Percentiles rank a stretch among this genome's conserved stretches.
phyloP scores from a whole-genome alignment of 2,329 filamentous ascomycete genomes.

The Gliomastix tumulicola region DNA sequence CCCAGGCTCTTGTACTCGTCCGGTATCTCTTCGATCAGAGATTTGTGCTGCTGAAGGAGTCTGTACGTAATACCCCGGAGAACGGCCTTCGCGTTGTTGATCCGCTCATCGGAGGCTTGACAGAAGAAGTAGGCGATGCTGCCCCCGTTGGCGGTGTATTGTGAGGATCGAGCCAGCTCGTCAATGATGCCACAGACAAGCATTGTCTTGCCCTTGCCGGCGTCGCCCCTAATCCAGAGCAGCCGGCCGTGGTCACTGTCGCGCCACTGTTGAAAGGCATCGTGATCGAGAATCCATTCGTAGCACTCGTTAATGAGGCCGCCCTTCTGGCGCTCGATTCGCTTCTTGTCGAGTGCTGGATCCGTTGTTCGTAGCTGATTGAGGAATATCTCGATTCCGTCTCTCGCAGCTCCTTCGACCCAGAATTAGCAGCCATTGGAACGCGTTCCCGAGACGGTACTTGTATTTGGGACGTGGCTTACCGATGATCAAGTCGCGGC shows the following conservation, averaged over 20 bases:
- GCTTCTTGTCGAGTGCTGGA: slow-evolving; percentile 21
- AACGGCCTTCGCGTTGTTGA: slow-evolving; percentile 28
- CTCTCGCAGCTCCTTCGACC: no score
- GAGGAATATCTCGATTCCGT: no score
- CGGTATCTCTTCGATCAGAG: slow-evolving; percentile 3
- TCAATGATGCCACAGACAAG: slow-evolving; percentile 25
- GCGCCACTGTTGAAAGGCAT: slow-evolving; percentile 10
- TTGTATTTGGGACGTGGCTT: no score
- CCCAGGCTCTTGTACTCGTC: slow-evolving; percentile 2
- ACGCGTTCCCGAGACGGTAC: no score
- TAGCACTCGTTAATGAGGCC: slow-evolving; percentile 21
- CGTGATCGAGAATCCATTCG: slow-evolving; percentile 23
- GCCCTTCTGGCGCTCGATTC: slow-evolving; percentile 26
- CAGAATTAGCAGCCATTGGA: no score
- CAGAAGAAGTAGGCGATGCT: slow-evolving; percentile 31
- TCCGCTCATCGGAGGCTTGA: slow-evolving; percentile 25
- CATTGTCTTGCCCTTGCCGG: slow-evolving; percentile 38
- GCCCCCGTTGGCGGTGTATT: no score
- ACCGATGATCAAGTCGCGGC: no score
- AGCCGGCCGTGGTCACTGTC: slow-evolving; percentile 7
- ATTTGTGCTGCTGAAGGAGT: slow-evolving; percentile 17
- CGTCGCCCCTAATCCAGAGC: slow-evolving; percentile 28
- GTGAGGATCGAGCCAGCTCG: neutral
- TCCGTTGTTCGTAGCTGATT: slow-evolving; percentile 20
- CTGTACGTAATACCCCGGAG: slow-evolving; percentile 36